Evolutionary conservation across 805 yeast species (phyloP).

Genomic region (Lachancea fermentati): DNA sequence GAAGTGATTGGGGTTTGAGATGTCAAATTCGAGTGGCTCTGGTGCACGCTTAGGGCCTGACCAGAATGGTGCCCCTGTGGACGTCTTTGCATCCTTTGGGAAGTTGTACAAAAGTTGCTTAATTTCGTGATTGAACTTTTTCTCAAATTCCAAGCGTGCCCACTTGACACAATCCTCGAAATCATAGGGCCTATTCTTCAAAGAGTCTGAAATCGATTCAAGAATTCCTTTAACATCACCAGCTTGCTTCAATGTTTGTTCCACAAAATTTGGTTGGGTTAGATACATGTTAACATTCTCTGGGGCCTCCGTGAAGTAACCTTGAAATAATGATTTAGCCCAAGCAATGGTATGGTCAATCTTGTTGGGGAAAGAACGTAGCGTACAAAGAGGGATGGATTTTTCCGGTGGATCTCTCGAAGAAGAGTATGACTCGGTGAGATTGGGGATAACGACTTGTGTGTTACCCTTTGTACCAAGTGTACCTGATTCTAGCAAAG

Average conservation of each 20-base stretch:
- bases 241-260: constrained; percentile 82
- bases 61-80: constrained; percentile 94
- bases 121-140: constrained; percentile 78
- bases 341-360: constrained; percentile 99
- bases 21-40: constrained; percentile 70
- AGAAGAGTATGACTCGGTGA: constrained; percentile 94
- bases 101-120: constrained; percentile 87
- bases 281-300: constrained; percentile 89
- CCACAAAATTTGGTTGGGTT: constrained; percentile 89
- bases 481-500: constrained; percentile 93
- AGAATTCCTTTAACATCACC: constrained; percentile 86
- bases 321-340: constrained; percentile 95
- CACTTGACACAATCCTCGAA: constrained; percentile 93
- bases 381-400: constrained; percentile 93
- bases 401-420: constrained; percentile 99
- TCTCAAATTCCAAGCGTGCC: constrained; percentile 89
- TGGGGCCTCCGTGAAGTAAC: constrained; percentile 83
- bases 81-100: constrained; percentile 89
- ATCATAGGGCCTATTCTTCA: constrained; percentile 75
- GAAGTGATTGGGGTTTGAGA: constrained; percentile 69
- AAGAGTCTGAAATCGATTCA: constrained; percentile 70
- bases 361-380: constrained; percentile 95
- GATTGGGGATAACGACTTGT: constrained; percentile 87
- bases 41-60: constrained; percentile 98
- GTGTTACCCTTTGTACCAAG: constrained; percentile 98